phyloP scores from a whole-genome alignment of 805 yeast genomes.

The Pichia nakasei region DNA sequence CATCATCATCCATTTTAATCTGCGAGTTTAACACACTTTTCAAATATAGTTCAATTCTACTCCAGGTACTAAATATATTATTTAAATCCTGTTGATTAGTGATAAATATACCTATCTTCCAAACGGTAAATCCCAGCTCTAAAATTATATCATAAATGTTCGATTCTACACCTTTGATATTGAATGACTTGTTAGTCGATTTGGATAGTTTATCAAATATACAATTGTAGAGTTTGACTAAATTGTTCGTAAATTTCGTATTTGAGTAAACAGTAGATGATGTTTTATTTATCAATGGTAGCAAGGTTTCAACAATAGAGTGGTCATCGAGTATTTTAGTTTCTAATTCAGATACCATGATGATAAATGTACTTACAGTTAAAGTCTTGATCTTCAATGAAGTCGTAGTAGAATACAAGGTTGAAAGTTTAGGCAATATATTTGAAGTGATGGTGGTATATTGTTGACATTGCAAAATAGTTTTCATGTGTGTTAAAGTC shows the following conservation, averaged over 20 bases:
- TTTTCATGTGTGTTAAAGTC: slow-evolving; percentile 21
- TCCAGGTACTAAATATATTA: slow-evolving; percentile 11
- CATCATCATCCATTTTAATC: background rate
- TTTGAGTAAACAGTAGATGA: slow-evolving; percentile 23
- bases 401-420: slow-evolving; percentile 75
- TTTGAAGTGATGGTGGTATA: slow-evolving; percentile 58
- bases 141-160: slow-evolving; percentile 23
- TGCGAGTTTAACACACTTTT: slow-evolving; percentile 5
- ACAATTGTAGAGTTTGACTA: slow-evolving; percentile 22
- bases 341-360: slow-evolving; percentile 34
- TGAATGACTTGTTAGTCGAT: slow-evolving; percentile 15
- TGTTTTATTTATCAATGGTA: slow-evolving; percentile 56
- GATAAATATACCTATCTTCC: slow-evolving; percentile 25
- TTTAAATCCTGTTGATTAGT: slow-evolving; percentile 17
- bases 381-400: slow-evolving; percentile 69
- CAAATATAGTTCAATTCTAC: slow-evolving; percentile 10
- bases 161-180: slow-evolving; percentile 18
- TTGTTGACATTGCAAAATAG: slow-evolving; percentile 27
- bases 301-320: slow-evolving; percentile 63
- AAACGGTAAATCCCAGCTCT: slow-evolving; percentile 27
- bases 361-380: slow-evolving; percentile 51
- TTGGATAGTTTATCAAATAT: slow-evolving; percentile 22
- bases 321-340: slow-evolving; percentile 59
- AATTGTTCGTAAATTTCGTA: slow-evolving; percentile 20
- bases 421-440: slow-evolving; percentile 64